Evolutionary conservation across 116 monocot species (phyloP), one percentile per base, ranked within the genome.

Genomic region (Trichopus zeylanicus): DNA sequence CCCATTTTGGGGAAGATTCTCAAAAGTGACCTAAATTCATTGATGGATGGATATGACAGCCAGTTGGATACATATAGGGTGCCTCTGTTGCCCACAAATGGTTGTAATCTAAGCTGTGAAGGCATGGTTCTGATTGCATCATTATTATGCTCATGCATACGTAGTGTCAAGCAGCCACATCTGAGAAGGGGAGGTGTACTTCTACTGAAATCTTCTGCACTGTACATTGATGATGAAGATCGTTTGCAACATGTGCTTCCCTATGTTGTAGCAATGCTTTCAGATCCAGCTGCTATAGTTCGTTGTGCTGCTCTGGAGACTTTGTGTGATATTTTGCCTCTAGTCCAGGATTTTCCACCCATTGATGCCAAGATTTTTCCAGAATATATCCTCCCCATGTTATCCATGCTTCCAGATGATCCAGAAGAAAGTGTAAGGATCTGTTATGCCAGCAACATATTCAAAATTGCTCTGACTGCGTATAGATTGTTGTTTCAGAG

Each of bases 341-440:
- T 88, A 27, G 77, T 98, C 68, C 72, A 60, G 67, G 88, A 88
- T 66, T 98, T 98, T 31, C 81, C 91, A 46, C 91, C 91, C 31
- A 98, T 91, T 80, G 98, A 98, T 78, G 87, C 87, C 23, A 91
- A 84, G 77, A 88, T 98, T 67, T 98, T 98, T 70, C 84, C 91
- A 1, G 98, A 91, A 37, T 98, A 98, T 76, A 98, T 98, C 53
- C 91, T 98, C 56, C 98, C 98, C 56, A 98, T 98, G 98, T 81
- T 98, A 52, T 98, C 98, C 20, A 88, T 75, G 79, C 85, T 98
- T 75, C 98, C 98, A 22, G 88, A 91, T 82, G 98, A 98, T 69
- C 70, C 91, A 20, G 98, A 98, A 61, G 88, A 98, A 89, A 98
- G 91, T 67, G 98, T 98, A n/a, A 98, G 98, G 69, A 91, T 98